Evolutionary conservation across 352 stramenopile species (phyloP).

Genomic region (Globisporangium cederbergense): DNA sequence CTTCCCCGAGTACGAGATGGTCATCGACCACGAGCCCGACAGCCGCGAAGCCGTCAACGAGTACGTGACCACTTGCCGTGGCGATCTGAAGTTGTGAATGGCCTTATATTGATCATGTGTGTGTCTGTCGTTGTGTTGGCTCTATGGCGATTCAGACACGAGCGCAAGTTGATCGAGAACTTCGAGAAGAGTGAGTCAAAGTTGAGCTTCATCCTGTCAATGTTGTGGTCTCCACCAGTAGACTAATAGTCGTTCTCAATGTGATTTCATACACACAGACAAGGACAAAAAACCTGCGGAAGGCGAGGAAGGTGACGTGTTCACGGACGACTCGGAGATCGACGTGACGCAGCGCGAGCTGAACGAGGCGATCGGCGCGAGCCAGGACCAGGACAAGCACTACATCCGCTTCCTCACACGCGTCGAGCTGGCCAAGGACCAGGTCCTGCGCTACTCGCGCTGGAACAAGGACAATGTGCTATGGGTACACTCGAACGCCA

Average conservation of each 20-base stretch:
- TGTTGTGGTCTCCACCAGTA: neutral
- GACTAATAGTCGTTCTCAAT: neutral
- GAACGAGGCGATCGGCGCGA: slow-evolving; percentile 63
- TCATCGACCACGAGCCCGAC: slow-evolving; percentile 78
- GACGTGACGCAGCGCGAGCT: slow-evolving; percentile 75
- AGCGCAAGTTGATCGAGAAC: slow-evolving; percentile 68
- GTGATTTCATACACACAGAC: slow-evolving; percentile 16
- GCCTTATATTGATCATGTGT: neutral
- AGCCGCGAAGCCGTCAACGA: slow-evolving; percentile 55
- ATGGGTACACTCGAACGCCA: slow-evolving; percentile 83
- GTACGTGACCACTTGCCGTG: slow-evolving; percentile 20
- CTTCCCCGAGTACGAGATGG: slow-evolving; percentile 72
- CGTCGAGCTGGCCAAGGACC: slow-evolving; percentile 77
- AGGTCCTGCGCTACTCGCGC: slow-evolving; percentile 87
- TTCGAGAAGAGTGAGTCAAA: slow-evolving; percentile 62
- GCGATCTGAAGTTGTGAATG: neutral
- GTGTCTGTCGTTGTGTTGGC: neutral
- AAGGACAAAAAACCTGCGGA: slow-evolving; percentile 9
- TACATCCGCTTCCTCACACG: slow-evolving; percentile 83
- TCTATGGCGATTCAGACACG: slow-evolving; percentile 24
- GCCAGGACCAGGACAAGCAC: slow-evolving; percentile 60
- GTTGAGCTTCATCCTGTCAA: slow-evolving; percentile 1
- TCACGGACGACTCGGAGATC: slow-evolving; percentile 71
- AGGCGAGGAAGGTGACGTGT: slow-evolving; percentile 41
- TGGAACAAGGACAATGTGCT: slow-evolving; percentile 85